phyloP scores from a whole-genome alignment of 768 basidiomycete species.

The Lactifluus pinguis region DNA sequence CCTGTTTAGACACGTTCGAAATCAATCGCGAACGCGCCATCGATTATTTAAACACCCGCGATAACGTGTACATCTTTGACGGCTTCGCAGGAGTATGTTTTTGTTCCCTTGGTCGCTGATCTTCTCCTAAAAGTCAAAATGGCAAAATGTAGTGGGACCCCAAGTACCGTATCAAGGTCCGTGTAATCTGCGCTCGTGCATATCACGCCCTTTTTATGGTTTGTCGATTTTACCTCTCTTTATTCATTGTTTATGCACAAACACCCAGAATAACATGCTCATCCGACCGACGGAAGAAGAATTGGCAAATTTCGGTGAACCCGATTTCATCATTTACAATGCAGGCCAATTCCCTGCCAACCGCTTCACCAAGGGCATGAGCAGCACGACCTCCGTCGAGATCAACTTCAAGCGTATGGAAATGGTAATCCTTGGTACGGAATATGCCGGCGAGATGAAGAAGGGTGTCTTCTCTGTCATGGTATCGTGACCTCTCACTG shows the following conservation, averaged over 20 bases:
- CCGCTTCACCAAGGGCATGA: slow-evolving; percentile 99
- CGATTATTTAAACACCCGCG: slow-evolving; percentile 96
- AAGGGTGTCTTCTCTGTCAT: slow-evolving; percentile 99
- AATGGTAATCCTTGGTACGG: slow-evolving; percentile 99
- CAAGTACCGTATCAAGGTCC: slow-evolving; percentile 98
- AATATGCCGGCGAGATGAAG: slow-evolving; percentile 99
- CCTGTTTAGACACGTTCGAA: slow-evolving; percentile 82
- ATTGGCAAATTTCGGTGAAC: slow-evolving; percentile 89
- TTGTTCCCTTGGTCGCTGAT: neutral
- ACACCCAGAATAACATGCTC: slow-evolving; percentile 88
- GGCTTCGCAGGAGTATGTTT: slow-evolving; percentile 76
- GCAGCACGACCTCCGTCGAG: slow-evolving; percentile 95
- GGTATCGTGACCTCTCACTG: slow-evolving; percentile 34
- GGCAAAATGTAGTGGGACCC: slow-evolving; percentile 72
- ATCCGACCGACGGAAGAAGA: slow-evolving; percentile 96
- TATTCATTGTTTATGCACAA: slow-evolving; percentile 1
- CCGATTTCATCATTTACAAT: slow-evolving; percentile 99
- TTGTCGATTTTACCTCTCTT: slow-evolving; percentile 27
- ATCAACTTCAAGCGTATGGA: slow-evolving; percentile 99
- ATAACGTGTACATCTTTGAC: slow-evolving; percentile 97
- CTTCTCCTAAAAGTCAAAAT: neutral
- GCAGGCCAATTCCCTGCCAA: slow-evolving; percentile 99
- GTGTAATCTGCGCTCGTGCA: slow-evolving; percentile 95
- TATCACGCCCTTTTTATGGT: slow-evolving; percentile 99
- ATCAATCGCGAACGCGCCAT: slow-evolving; percentile 99